Evolutionary conservation across 352 stramenopile genomes (phyloP), one percentile per base, ranked within the genome.

Genomic region (Phytophthora idaei): DNA sequence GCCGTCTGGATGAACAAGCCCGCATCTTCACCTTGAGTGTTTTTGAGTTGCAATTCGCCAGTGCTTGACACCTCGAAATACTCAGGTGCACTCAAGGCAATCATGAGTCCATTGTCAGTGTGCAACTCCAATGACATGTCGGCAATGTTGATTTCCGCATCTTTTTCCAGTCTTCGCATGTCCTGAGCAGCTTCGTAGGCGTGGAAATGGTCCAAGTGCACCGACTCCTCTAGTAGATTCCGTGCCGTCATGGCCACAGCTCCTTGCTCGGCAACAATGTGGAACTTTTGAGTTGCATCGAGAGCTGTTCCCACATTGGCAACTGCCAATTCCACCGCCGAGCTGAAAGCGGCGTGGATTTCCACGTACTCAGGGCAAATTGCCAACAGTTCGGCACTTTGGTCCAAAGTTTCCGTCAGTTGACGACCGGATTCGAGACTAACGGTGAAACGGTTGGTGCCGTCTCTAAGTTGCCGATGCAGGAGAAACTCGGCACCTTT

Each of bases 141-240:
- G 15, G 48, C 29, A 28, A 76, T 51, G 28, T 76, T 65, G 47
- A 75, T 58, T 53, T 57, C 51, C 45, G 25, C 49, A n/a, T 63
- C 48, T 37, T 51, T 28, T 48, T 45, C 37, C 25, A 57, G 42
- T 49, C 29, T 27, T 55, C 61, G 9, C 45, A 45, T 12, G 36
- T 21, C 14, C 64, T 65, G 47, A 32, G 63, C 48, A 15, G 74
- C 79, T 58, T 90, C 72, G 60, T 94, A 94, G 11, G 84, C 78
- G 54, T 94, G 86, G 54, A 94, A 92, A 74, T 94, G 86, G 61
- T 94, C 83, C 57, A 94, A 67, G 57, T 92, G 84, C 58, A 90
- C 74, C 25, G 83, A 90, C 36, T 91, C 80, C 25, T 85, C 73
- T 52, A 94, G 56, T 2, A 94, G 57, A 53, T 81, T 76, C 48